Conservation (phyloP, 306 rosid genomes). For the cucumber (Cucumis sativus) region Cucumber_9930_V3 NC_026656.2:12809501-12810000, state of each 20-base stretch:
- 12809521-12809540: slow-evolving; percentile 7
- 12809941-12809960: too few species aligned
- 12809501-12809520: slow-evolving; percentile 9
- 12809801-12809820: too few species aligned
- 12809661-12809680: too few species aligned
- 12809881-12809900: too few species aligned
- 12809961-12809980: too few species aligned
- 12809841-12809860: too few species aligned
- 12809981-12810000: too few species aligned
- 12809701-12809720: not conserved
- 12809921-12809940: too few species aligned
- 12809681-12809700: not conserved
- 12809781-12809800: not conserved
- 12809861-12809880: too few species aligned
- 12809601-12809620: not conserved
- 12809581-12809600: slow-evolving; percentile 26
- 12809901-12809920: too few species aligned
- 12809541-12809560: slow-evolving; percentile 17
- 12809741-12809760: slow-evolving; percentile 3
- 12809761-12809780: not conserved
- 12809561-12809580: slow-evolving; percentile 17
- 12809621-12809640: not conserved
- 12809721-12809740: not conserved
- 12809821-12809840: too few species aligned
- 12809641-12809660: not conserved